phyloP scores from a whole-genome alignment of 805 yeast species.

The Ascoidea tarda region DNA sequence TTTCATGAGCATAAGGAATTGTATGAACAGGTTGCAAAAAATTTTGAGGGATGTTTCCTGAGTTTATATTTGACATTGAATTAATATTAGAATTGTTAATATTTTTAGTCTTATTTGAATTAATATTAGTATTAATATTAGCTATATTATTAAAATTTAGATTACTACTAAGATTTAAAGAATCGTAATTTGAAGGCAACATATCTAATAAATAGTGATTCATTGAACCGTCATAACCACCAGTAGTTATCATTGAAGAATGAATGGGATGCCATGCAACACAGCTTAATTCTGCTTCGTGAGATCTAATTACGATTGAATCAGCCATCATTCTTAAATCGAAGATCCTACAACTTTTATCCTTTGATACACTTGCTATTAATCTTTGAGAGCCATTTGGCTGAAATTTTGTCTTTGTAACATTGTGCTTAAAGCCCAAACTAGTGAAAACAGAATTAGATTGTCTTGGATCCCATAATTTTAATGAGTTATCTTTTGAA shows the following conservation, averaged over 20 bases:
- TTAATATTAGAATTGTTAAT: slow-evolving; percentile 5
- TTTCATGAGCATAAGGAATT: slow-evolving; percentile 90
- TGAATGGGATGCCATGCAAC: slow-evolving; percentile 91
- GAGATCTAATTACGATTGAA: slow-evolving; percentile 55
- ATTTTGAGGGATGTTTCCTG: slow-evolving; percentile 14
- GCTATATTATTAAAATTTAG: slow-evolving; percentile 1
- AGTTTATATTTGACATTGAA: slow-evolving; percentile 1
- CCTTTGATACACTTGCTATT: slow-evolving; percentile 80
- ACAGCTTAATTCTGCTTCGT: slow-evolving; percentile 73
- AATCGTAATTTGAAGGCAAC: slow-evolving; percentile 14
- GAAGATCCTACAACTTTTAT: slow-evolving; percentile 74
- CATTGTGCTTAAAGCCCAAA: slow-evolving; percentile 89
- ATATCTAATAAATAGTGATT: slow-evolving; percentile 57
- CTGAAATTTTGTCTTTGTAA: slow-evolving; percentile 77
- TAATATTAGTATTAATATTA: not conserved
- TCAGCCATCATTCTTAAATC: slow-evolving; percentile 82
- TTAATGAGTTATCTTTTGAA: slow-evolving; percentile 86
- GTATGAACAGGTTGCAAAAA: slow-evolving; percentile 32
- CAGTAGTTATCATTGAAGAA: slow-evolving; percentile 64
- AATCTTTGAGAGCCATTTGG: slow-evolving; percentile 60
- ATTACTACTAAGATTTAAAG: slow-evolving; percentile 7
- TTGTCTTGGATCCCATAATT: slow-evolving; percentile 92
- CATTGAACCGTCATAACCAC: slow-evolving; percentile 81
- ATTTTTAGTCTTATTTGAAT: not conserved
- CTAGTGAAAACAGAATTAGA: slow-evolving; percentile 64